Base-by-base conservation (phyloP, 148 eudicot genomes). In the Camellia japonica region DNA sequence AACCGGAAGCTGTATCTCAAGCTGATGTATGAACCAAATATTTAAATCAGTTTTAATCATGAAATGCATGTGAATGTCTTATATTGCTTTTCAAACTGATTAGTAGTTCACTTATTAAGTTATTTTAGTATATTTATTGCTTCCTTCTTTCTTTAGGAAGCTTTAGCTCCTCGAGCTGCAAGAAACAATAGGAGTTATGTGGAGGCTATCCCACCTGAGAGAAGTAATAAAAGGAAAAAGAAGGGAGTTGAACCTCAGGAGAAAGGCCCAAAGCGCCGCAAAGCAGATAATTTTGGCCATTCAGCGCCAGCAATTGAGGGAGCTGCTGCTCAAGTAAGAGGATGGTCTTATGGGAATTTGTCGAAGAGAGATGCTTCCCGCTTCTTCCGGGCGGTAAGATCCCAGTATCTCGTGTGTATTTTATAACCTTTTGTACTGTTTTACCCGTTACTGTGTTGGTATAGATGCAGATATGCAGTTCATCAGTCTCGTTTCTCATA, bases 301-400 rank as follows among this genome's bases (percentile, higher is more conserved):
- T 81, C 87, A 54, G 86, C 81, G 16, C 97, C 98, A 52, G 87
- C 89, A 85, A 89, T 97, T 83, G 98, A 91, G 54, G 98, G 99
- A 80, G 93, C 98, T 76, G 80, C 90, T 81, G 98, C 95, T 77
- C 98, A 97, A 94, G 95, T 84, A 58, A 91, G 99, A 82, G 94
- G 95, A 56, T 97, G 99, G 99, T 92, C 99, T 58, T 87, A 84
- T 86, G 98, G 99, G 70, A 94, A 91, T 89, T 76, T 97, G 81
- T 82, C 99, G 4, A 97, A 97, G 85, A 89, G 99, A 91, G 99
- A 97, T 68, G 99, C 99, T 77, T 86, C 98, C 43, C 98, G 98
- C 60, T 97, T 97, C 88, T 86, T 87, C 44, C 91, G 93, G 76
- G 95, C 93, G 83, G 99, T 97, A 85, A 89, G 93, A 77, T 54